Conservation (phyloP, 306 rosid species). For the Phaseolus lunatus region DNA sequence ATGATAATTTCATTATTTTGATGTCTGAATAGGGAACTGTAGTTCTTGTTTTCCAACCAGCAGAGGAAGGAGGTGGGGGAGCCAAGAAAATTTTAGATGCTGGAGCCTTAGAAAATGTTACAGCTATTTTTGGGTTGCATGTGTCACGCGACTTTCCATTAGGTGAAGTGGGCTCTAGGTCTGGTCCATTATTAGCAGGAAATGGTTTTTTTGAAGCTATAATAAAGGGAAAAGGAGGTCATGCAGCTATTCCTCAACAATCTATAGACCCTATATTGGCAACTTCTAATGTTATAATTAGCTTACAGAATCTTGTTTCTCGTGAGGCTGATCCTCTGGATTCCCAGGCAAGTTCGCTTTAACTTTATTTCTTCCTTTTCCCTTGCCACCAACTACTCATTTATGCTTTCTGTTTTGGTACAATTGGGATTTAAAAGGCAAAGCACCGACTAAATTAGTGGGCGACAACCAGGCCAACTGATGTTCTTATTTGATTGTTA, state of each 20-base stretch:
- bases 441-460: background rate
- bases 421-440: background rate
- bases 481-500: background rate
- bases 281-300: constrained; percentile 78
- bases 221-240: constrained; percentile 83
- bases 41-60: constrained; percentile 93
- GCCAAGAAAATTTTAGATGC: constrained; percentile 64
- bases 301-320: constrained; percentile 85
- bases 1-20: constrained; percentile 26
- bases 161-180: constrained; percentile 65
- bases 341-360: constrained; percentile 56
- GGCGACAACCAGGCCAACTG: background rate
- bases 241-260: constrained; percentile 89
- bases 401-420: background rate
- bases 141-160: constrained; percentile 52
- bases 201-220: constrained; percentile 81
- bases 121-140: constrained; percentile 83
- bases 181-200: constrained; percentile 77
- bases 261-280: constrained; percentile 84
- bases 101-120: constrained; percentile 69
- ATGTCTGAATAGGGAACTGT: constrained; percentile 72
- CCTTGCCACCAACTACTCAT: background rate
- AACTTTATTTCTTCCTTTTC: background rate
- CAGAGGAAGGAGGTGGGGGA: constrained; percentile 91
- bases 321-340: constrained; percentile 92